These are phyloP conservation scores for Nepenthes gracilis DNA, from an alignment of 148 eudicot genomes.

Conservation along the genomic window DNA sequence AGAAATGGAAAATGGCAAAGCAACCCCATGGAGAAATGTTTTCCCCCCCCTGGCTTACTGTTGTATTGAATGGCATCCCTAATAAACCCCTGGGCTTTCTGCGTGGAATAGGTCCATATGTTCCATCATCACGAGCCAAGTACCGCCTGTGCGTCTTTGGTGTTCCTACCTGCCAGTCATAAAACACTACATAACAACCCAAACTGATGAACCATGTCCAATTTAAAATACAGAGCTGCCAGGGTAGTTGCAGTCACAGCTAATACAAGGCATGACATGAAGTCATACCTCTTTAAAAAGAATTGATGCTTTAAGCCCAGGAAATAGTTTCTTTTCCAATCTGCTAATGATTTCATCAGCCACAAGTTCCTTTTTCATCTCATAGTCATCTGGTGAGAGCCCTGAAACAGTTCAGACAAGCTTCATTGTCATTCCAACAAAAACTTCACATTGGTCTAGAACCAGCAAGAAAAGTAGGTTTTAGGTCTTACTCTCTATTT, in stretches of 20 bases:
- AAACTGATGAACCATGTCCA: background rate
- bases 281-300: constrained; percentile 65
- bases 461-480: no score
- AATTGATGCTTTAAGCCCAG: constrained; percentile 78
- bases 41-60: constrained; percentile 30
- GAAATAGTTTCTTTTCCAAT: constrained; percentile 79
- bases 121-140: constrained; percentile 95
- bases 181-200: background rate
- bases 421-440: background rate
- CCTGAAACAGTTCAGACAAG: constrained; percentile 26
- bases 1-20: constrained; percentile 1
- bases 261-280: background rate
- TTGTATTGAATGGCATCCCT: constrained; percentile 99
- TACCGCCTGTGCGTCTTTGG: constrained; percentile 93
- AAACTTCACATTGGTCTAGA: background rate
- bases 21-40: background rate
- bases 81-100: constrained; percentile 64
- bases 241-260: no score
- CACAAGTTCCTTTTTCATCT: constrained; percentile 72
- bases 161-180: constrained; percentile 58
- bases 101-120: constrained; percentile 96
- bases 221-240: background rate
- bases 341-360: constrained; percentile 80
- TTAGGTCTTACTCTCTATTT: no score
- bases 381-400: constrained; percentile 56